Evolutionary conservation across 2,329 filamentous ascomycete genomes (phyloP), one percentile per base, ranked within the genome.

Genomic region (Hortaea werneckii): DNA sequence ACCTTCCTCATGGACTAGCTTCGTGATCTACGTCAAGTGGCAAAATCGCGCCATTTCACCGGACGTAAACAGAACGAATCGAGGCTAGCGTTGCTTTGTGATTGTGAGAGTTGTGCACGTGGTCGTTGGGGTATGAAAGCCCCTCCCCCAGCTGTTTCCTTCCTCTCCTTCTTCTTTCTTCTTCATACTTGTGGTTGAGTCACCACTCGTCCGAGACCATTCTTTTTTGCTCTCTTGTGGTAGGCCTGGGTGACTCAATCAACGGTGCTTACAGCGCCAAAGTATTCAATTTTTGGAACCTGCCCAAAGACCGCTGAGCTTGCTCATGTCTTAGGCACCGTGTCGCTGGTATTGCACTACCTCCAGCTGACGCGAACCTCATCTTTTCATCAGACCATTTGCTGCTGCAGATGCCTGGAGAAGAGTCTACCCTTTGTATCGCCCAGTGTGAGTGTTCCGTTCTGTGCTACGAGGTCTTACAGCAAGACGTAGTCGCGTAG

Each of bases 331-430:
- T 64, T n/a, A 64, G 60, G 67, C 79, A 85, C 77, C 68, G 82
- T 85, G 81, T 85, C 80, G 78, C 75, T 72, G 75, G 80, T 79
- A 78, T 82, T 76, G 80, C 82, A 85, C 82, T 85, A 76, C 71
- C 74, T 77, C 79, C 73, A 73, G 78, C 78, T n/a, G 80, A 83
- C 74, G 82, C 82, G 78, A 85, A 74, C 34, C 34, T 27, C 6
- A 34, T 37, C 61, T 62, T 60, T 59, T 63, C 57, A 58, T 45
- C 35, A 46, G 40, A 51, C 44, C 35, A 12, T 38, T 13, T 9
- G 8, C 12, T 38, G 8, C 12, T 38, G 37, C 37, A 38, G 12
- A 6, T 6, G 37, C 12, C 12, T 38, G 37, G 12, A 38, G 37
- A 38, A 38, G 37, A 38, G 37, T n/a, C n/a, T n/a, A n/a, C n/a